Evolutionary conservation across 805 yeast species (phyloP).

Genomic region (Candida insectorum): DNA sequence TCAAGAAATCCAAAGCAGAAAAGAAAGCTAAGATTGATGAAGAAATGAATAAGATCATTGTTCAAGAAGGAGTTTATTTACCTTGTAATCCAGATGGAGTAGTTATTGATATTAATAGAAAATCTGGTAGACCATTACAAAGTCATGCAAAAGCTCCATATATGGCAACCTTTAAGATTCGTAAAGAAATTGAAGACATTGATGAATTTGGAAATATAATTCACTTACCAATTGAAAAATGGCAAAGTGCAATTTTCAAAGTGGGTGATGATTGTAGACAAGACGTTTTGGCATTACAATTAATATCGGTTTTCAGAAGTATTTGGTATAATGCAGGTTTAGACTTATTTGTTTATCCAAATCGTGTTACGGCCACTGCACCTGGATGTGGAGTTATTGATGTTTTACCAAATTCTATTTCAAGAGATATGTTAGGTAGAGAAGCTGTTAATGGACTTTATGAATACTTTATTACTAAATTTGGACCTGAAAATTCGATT

Average conservation of each 20-base stretch:
- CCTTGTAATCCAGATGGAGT: slow-evolving; percentile 97
- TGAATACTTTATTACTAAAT: slow-evolving; percentile 86
- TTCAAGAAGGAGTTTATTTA: slow-evolving; percentile 67
- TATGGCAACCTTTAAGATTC: slow-evolving; percentile 90
- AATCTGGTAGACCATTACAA: slow-evolving; percentile 91
- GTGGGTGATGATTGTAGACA: slow-evolving; percentile 99
- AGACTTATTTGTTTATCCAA: slow-evolving; percentile 88
- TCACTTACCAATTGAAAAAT: slow-evolving; percentile 51
- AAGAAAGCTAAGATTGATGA: slow-evolving; percentile 95
- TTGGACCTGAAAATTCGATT: slow-evolving; percentile 89
- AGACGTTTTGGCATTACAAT: slow-evolving; percentile 89
- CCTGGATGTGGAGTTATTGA: slow-evolving; percentile 99
- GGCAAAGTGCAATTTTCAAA: slow-evolving; percentile 97
- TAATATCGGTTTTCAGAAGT: slow-evolving; percentile 85
- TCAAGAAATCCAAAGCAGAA: slow-evolving; percentile 92
- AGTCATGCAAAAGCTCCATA: slow-evolving; percentile 99
- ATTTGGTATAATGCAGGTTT: slow-evolving; percentile 87
- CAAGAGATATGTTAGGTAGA: slow-evolving; percentile 97
- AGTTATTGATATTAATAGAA: slow-evolving; percentile 87
- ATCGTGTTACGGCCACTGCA: slow-evolving; percentile 96
- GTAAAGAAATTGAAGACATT: slow-evolving; percentile 48
- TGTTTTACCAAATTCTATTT: slow-evolving; percentile 90
- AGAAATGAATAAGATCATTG: slow-evolving; percentile 64
- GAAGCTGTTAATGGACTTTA: slow-evolving; percentile 97
- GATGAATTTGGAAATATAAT: slow-evolving; percentile 35